Evolutionary conservation across 495 filamentous ascomycete species (phyloP).

Genomic region (Daldinia loculata): DNA sequence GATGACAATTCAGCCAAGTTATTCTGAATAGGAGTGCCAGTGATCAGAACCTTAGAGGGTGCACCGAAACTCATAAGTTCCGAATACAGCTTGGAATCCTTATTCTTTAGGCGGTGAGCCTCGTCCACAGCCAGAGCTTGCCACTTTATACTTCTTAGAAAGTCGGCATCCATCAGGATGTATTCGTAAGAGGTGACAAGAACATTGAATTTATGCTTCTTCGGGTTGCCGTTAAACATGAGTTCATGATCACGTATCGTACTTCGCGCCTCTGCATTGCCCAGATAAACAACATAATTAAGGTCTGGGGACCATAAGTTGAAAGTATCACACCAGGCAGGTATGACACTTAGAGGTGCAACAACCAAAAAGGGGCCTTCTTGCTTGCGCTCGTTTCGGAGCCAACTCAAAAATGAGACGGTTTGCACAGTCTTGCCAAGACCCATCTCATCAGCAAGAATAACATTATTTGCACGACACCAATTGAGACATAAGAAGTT

Average conservation of each 20-base stretch:
- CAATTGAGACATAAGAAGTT: conserved; percentile 97
- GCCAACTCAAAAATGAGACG: conserved; percentile 95
- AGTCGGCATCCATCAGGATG: conserved; percentile 78
- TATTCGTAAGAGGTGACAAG: conserved; percentile 97
- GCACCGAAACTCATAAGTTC: conserved; percentile 86
- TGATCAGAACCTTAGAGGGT: conserved; percentile 89
- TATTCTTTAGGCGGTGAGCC: conserved; percentile 96
- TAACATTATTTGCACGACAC: conserved; percentile 89
- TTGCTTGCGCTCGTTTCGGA: conserved; percentile 88
- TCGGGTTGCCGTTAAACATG: conserved; percentile 80
- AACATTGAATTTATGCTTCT: conserved; percentile 91
- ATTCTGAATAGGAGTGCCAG: conserved; percentile 97
- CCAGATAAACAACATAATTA: conserved; percentile 97
- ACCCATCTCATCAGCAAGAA: conserved; percentile 98
- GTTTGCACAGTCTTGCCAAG: conserved; percentile 98
- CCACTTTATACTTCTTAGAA: conserved; percentile 90
- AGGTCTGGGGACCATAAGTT: conserved; percentile 95
- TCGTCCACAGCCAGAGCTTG: conserved; percentile 97
- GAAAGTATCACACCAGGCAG: conserved; percentile 97
- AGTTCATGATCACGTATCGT: conserved; percentile 90
- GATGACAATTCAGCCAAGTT: conserved; percentile 90
- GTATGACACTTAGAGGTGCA: conserved; percentile 93
- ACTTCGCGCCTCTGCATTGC: conserved; percentile 79
- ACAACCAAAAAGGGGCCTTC: conserved; percentile 96
- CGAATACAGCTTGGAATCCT: conserved; percentile 87